Percentiles rank a stretch among this genome's conserved stretches.
Conservation (phyloP, 768 basidiomycete genomes). For the Lactifluus pinguis region DNA sequence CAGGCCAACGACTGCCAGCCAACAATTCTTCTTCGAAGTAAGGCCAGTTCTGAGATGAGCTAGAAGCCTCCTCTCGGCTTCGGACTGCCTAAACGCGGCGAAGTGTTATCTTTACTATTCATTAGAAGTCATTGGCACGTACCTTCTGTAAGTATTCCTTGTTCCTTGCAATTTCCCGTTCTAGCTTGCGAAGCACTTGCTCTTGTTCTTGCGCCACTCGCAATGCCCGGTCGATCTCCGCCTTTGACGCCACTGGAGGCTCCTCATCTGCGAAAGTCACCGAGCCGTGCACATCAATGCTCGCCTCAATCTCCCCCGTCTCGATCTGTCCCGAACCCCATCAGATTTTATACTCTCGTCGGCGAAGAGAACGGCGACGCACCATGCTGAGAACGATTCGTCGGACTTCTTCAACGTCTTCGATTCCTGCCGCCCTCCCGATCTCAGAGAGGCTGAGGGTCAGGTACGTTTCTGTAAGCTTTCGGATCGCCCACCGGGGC, state of each 20-base stretch:
- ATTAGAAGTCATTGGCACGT: conserved; percentile 4
- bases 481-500: conserved; percentile 70
- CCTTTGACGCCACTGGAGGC: conserved; percentile 46
- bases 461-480: conserved; percentile 75
- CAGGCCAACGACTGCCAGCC: conserved; percentile 10
- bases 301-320: conserved; percentile 57
- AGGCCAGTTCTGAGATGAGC: conserved; percentile 2
- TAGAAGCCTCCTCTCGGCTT: conserved; percentile 15
- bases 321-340: conserved; percentile 47
- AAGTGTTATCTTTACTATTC: neutral
- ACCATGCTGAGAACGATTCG: conserved; percentile 69
- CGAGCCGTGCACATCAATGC: conserved; percentile 56
- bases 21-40: conserved; percentile 16
- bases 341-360: neutral
- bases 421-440: conserved; percentile 42
- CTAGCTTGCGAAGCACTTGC: conserved; percentile 37
- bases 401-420: conserved; percentile 46
- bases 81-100: conserved; percentile 12
- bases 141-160: conserved; percentile 73
- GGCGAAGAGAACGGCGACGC: conserved; percentile 5
- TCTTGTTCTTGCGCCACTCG: conserved; percentile 48
- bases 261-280: conserved; percentile 65
- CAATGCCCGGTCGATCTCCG: conserved; percentile 53
- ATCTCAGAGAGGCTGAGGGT: conserved; percentile 71
- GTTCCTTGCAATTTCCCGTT: conserved; percentile 50